Evolutionary conservation across 2,329 filamentous ascomycete species (phyloP).

Genomic region (Curvularia lunata): DNA sequence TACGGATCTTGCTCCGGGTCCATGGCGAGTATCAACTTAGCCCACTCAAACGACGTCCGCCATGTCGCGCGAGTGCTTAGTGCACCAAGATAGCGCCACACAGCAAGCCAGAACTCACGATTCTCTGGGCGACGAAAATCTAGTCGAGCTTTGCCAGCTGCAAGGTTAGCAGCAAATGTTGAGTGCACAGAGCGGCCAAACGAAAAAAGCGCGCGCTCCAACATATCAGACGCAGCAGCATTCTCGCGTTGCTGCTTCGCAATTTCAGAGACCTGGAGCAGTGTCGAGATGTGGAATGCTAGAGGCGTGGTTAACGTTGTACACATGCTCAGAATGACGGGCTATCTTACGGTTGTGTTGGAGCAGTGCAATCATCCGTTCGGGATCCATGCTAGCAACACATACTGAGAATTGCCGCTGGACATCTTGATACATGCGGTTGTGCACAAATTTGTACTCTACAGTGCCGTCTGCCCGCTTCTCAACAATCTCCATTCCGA

Average conservation of each 20-base stretch:
- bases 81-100: constrained; percentile 86
- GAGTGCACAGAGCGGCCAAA: constrained; percentile 90
- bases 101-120: constrained; percentile 88
- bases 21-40: constrained; percentile 79
- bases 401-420: constrained; percentile 78
- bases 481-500: constrained; percentile 77
- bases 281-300: constrained; percentile 89
- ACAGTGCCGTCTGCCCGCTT: constrained; percentile 64
- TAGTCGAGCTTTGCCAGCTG: constrained; percentile 78
- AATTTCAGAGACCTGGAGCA: constrained; percentile 92
- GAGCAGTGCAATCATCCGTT: constrained; percentile 79
- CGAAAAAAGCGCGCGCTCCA: constrained; percentile 89
- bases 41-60: constrained; percentile 91
- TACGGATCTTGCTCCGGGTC: constrained; percentile 80
- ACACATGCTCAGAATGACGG: background rate
- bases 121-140: constrained; percentile 86
- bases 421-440: constrained; percentile 71
- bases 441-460: constrained; percentile 81
- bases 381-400: constrained; percentile 84
- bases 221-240: constrained; percentile 81
- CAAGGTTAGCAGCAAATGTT: constrained; percentile 76
- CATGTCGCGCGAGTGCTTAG: constrained; percentile 91
- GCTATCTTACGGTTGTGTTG: constrained; percentile 63
- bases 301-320: constrained; percentile 25
- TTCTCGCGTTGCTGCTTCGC: constrained; percentile 91